These are phyloP conservation scores for Coemansia sp. DNA, from an alignment of 192 early-diverging fungal species.

Conservation along the genomic window DNA sequence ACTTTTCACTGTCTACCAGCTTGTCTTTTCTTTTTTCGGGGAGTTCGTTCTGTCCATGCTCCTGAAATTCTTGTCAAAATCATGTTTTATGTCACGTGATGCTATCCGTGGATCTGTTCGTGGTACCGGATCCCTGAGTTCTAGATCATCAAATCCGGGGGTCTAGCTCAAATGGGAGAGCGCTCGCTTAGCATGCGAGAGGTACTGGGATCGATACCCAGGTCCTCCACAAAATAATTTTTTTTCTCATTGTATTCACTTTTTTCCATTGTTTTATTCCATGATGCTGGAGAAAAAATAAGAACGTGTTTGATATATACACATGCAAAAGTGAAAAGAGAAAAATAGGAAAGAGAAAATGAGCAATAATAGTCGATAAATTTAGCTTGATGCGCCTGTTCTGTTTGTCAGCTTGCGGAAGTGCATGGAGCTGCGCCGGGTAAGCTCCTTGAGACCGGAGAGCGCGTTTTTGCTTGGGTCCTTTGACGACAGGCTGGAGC, in stretches of 20 bases:
- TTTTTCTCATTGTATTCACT: no score
- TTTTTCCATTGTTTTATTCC: no score
- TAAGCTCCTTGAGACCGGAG: slow-evolving; percentile 24
- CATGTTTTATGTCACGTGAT: no score
- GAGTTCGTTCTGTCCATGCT: no score
- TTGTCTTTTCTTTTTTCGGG: not conserved
- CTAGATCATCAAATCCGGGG: not conserved
- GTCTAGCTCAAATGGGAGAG: slow-evolving; percentile 13
- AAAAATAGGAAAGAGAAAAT: not conserved
- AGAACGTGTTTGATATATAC: not conserved
- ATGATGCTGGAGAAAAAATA: not conserved
- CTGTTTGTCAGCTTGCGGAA: slow-evolving; percentile 25
- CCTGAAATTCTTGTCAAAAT: no score
- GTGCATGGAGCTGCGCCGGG: slow-evolving; percentile 22
- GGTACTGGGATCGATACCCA: slow-evolving; percentile 12
- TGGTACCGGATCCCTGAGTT: no score
- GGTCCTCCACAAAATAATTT: slow-evolving; percentile 1
- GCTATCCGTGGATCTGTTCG: no score
- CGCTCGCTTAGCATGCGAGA: slow-evolving; percentile 14
- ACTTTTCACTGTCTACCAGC: not conserved
- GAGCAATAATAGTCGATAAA: not conserved
- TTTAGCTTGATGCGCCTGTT: not conserved
- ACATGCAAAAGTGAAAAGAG: not conserved
- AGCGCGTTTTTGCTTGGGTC: slow-evolving; percentile 6
- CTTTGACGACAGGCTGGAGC: slow-evolving; percentile 21